These are phyloP conservation scores for Blumeria hordei DNA, from an alignment of 2,329 filamentous ascomycete genomes.

Conservation along the genomic window DNA sequence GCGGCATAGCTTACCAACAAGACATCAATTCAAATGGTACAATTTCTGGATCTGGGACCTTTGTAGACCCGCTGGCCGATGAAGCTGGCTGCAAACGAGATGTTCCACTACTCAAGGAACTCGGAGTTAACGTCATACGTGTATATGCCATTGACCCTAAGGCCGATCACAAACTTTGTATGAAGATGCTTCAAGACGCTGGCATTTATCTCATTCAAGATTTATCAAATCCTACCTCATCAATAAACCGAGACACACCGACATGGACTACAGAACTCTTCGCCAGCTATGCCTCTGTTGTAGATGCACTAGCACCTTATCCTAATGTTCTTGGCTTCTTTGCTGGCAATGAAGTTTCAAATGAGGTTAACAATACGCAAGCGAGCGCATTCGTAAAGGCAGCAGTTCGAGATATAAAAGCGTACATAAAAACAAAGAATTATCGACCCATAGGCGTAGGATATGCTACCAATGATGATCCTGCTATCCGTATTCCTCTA, in stretches of 20 bases:
- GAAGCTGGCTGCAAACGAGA: slow-evolving; percentile 53
- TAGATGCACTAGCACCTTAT: slow-evolving; percentile 64
- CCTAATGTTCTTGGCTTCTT: slow-evolving; percentile 93
- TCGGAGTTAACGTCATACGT: slow-evolving; percentile 80
- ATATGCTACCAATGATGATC: slow-evolving; percentile 23
- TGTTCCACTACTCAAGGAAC: slow-evolving; percentile 51
- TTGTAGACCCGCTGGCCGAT: slow-evolving; percentile 66
- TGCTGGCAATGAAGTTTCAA: slow-evolving; percentile 91
- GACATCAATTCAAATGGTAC: slow-evolving; percentile 34
- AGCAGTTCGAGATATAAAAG: slow-evolving; percentile 3
- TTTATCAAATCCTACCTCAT: slow-evolving; percentile 54
- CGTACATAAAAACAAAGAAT: slow-evolving; percentile 2
- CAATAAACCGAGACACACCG: slow-evolving; percentile 65
- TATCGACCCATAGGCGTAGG: slow-evolving; percentile 2
- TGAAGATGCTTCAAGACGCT: slow-evolving; percentile 55
- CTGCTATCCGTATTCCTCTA: slow-evolving; percentile 55
- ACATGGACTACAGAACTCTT: slow-evolving; percentile 60
- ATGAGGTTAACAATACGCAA: slow-evolving; percentile 65
- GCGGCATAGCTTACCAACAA: slow-evolving; percentile 88
- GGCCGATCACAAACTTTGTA: slow-evolving; percentile 57
- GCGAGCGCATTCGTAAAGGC: slow-evolving; percentile 82
- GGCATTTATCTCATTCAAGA: slow-evolving; percentile 94
- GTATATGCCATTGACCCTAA: slow-evolving; percentile 79
- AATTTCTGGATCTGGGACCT: slow-evolving; percentile 26
- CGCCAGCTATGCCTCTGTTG: slow-evolving; percentile 56